Evolutionary conservation across 2,329 filamentous ascomycete species (phyloP), one percentile per base, ranked within the genome.

Genomic region (Cladosporium sp.): DNA sequence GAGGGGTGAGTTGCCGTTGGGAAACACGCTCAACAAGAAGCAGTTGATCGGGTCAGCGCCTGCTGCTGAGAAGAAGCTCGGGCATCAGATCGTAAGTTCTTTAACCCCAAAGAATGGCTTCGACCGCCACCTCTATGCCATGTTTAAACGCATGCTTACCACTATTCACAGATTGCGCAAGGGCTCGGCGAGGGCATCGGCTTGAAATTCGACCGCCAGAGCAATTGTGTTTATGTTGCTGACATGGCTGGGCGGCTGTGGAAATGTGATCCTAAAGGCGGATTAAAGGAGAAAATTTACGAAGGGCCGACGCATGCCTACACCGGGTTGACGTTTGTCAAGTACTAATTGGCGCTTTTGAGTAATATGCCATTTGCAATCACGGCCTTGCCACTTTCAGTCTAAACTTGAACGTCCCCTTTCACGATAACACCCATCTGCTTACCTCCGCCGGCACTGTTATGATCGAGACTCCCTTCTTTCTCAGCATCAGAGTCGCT

Each of bases 1-100:
- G 62, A 74, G 84, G 0, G 84, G 84, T 3, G 84, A 86, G 62
- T 68, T 80, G 1, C 83, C 83, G 0, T 66, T 70, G 8, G 84
- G 84, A 0, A 84, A 83, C 65, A 77, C 77, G 11, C 61, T 86
- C 59, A 83, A 84, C 65, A 68, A 74, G 5, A 65, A 64, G 56
- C 54, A 51, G 6, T 30, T 68, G 30, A 45, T 58, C 14, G 65
- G 63, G 9, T 34, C 50, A 11, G 19, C 40, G 17, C 60, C 61
- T n/a, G 61, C 37, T 5, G 58, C 49, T 12, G 65, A 66, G 54
- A 54, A 60, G 43, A 55, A 51, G 39, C 50, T 65, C 14, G 65
- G 65, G 9, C 45, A 62, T 34, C 47, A 50, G 47, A 50, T 50
- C 3, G 47, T 50, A 22, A 50, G 47, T 25, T 8, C 17, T 17